Evolutionary conservation across 2,329 filamentous ascomycete genomes (phyloP).

Genomic region (Ophiostoma fasciatum): DNA sequence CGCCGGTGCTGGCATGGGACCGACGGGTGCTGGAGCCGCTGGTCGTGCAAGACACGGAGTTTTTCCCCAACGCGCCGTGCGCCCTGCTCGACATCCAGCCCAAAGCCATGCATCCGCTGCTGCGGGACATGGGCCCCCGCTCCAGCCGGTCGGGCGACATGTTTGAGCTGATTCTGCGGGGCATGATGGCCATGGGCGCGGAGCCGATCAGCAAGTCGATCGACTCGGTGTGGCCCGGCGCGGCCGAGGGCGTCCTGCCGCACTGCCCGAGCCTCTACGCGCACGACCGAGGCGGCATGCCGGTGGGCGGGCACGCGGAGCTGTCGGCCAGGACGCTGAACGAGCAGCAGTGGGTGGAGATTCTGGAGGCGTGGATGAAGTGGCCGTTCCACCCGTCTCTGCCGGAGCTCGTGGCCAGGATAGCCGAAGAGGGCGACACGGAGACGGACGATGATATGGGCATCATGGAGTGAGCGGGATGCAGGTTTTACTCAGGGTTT

Average conservation of each 20-base stretch:
- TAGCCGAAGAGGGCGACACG: constrained; percentile 17
- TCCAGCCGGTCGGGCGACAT: constrained; percentile 30
- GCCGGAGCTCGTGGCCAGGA: constrained; percentile 30
- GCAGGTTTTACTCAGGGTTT: too few species aligned
- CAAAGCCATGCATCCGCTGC: constrained; percentile 30
- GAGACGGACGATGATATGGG: constrained; percentile 12
- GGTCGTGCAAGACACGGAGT: constrained; percentile 39
- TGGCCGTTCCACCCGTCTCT: constrained; percentile 50
- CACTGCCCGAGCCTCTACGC: constrained; percentile 35
- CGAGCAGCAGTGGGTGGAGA: constrained; percentile 37
- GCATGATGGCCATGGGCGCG: constrained; percentile 21
- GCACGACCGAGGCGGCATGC: constrained; percentile 29
- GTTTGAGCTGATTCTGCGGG: constrained; percentile 35
- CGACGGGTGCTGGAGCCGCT: constrained; percentile 57
- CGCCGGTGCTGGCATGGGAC: constrained; percentile 51
- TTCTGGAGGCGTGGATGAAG: constrained; percentile 43
- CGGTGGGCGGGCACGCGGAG: constrained; percentile 22
- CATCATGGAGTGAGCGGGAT: too few species aligned
- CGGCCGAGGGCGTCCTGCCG: constrained; percentile 35
- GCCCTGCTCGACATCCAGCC: constrained; percentile 55
- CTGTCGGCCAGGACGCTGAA: constrained; percentile 35
- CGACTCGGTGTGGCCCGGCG: constrained; percentile 43
- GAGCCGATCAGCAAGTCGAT: constrained; percentile 29
- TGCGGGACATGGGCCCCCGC: constrained; percentile 29
- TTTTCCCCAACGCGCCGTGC: constrained; percentile 45